Evolutionary conservation across 2,329 filamentous ascomycete genomes (phyloP), one percentile per base, ranked within the genome.

Genomic region (Cladosporium sp.): DNA sequence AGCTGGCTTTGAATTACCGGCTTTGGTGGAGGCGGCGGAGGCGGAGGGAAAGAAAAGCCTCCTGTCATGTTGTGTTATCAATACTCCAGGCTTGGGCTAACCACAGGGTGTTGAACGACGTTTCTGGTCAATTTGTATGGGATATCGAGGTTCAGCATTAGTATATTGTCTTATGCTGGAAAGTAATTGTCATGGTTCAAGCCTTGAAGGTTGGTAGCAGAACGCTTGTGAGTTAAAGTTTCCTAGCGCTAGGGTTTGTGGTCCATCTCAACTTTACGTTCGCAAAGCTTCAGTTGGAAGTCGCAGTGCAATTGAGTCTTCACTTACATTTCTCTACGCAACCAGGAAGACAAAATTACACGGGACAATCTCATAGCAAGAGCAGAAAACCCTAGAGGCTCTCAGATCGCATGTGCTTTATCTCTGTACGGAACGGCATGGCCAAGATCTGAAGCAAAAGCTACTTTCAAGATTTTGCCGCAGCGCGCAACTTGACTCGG

Each of bases 31-130:
- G 73, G 73, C 39, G 78, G 78, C 39, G 78, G 78, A 34, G 78
- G 78, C 42, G 77, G 78, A n/a, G 78, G 78, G 54, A 80, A 80
- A 17, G 72, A 74, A 73, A 80, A 67, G 59, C 67, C 66, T 40
- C 55, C 55, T 28, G 55, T 47, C 55, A 58, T 58, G 47, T 8
- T 50, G 36, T 50, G 17, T 15, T 11, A 20, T 34, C 20, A 11
- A 7, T 12, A 12, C 15, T 12, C 17, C 25, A 25, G 25, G n/a
- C 5, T 25, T 3, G 6, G 25, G 25, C 25, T 25, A 25, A 25
- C 25, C 25, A 25, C 25, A 25, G 25, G 25, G 6, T 25, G 6
- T 25, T 25, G 25, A 25, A 25, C 6, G 3, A 25, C 3, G 6
- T 6, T 6, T 6, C 25, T 6, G 25, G 25, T 6, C 25, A 6